Evolutionary conservation across 768 basidiomycete species (phyloP), one percentile per base, ranked within the genome.

Genomic region (Hygrocybe coccinea): DNA sequence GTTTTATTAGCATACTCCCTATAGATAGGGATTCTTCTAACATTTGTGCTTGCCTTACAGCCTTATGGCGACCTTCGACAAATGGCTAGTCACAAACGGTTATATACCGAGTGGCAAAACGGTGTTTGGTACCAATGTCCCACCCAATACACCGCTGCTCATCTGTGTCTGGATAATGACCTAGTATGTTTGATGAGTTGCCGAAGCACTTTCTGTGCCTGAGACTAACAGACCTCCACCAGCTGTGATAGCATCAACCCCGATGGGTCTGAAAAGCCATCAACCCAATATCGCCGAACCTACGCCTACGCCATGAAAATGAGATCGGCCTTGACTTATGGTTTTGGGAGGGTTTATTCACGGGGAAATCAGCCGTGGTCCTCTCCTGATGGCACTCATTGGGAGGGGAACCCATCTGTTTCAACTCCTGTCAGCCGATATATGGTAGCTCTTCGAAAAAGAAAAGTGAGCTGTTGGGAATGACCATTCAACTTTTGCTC

Each of bases 371-470:
- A 8, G 9, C 10, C 10, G 19, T 46, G 44, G 44, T 46, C n/a
- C 9, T 46, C 22, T 9, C 44, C 8, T 8, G 44, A 46, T 46
- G 44, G 44, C 10, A 24, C 19, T 46, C 54, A 56, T 35, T 74
- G 72, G 72, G 64, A 70, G 29, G 67, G 70, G 1, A 70, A 72
- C 48, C 69, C 67, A 29, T 70, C 67, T 0, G 51, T 67, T 2
- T 70, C 66, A 1, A 56, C 60, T 25, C 11, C 44, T 7, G 65
- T 71, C 0, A 63, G 65, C 0, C 54, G 41, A 0, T 72, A 67
- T 36, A 69, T 71, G 68, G 37, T 67, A 1, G 67, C 60, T 45
- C 52, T 70, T 3, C 38, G 59, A 5, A 57, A 57, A 9, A 29
- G 58, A 19, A 69, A 71, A 61, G 69, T 69, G 33, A 54, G 41